A percentile compares a stretch with the other conserved stretches of the same genome.
These are phyloP conservation scores for Geranomyces variabilis DNA, from an alignment of 192 early-diverging fungal genomes.

Conservation along the genomic window DNA sequence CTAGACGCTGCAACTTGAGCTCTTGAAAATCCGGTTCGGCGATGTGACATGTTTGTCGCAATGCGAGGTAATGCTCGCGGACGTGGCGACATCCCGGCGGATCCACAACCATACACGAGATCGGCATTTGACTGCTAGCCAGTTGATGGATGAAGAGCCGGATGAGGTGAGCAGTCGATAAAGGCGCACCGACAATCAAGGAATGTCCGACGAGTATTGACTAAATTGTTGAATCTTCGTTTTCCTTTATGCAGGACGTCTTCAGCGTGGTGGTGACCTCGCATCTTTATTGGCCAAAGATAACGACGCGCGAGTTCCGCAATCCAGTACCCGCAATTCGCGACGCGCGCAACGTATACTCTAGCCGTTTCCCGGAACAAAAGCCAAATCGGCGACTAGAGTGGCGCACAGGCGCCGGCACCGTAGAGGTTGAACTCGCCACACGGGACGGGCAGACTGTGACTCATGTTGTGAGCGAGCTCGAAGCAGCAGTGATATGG, in stretches of 20 bases:
- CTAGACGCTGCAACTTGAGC: slow-evolving; percentile 23
- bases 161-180: not conserved
- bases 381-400: slow-evolving; percentile 16
- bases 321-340: slow-evolving; percentile 6
- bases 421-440: slow-evolving; percentile 15
- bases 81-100: slow-evolving; percentile 27
- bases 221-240: no score
- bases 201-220: no score
- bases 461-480: slow-evolving; percentile 13
- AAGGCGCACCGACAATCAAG: no score
- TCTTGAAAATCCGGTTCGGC: slow-evolving; percentile 29
- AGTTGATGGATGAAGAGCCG: not conserved
- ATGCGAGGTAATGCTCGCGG: slow-evolving; percentile 32
- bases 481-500: slow-evolving; percentile 24
- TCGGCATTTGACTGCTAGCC: not conserved
- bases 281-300: slow-evolving; percentile 29
- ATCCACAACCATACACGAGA: slow-evolving; percentile 12
- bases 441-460: slow-evolving; percentile 1
- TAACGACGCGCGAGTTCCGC: not conserved
- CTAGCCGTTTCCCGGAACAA: slow-evolving; percentile 22
- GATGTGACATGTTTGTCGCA: slow-evolving; percentile 20
- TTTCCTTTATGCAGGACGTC: not conserved
- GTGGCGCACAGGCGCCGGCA: slow-evolving; percentile 22
- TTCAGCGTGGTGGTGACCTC: slow-evolving; percentile 5
- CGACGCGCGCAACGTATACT: slow-evolving; percentile 9